Evolutionary conservation across 2,329 filamentous ascomycete genomes (phyloP).

Genomic region (Proliferodiscus dingleyae): DNA sequence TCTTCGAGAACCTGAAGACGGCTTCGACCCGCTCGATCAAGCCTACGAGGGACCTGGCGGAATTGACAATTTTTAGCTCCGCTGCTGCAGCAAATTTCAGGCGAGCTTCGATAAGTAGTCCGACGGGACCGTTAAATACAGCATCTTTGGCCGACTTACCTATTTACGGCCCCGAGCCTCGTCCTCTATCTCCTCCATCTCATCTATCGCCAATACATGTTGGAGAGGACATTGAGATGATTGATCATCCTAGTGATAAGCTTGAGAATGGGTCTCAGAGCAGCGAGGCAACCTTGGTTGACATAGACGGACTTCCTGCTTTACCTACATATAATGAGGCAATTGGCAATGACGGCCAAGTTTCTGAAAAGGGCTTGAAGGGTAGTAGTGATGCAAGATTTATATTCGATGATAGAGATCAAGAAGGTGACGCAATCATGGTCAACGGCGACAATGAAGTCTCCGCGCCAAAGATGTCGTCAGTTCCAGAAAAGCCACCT

Average conservation of each 20-base stretch:
- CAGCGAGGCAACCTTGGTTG: slow-evolving; percentile 38
- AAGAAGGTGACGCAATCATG: slow-evolving; percentile 26
- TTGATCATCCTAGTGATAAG: slow-evolving; percentile 23
- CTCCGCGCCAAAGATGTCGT: slow-evolving; percentile 3
- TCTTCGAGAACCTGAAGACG: slow-evolving; percentile 68
- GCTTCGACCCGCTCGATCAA: slow-evolving; percentile 58
- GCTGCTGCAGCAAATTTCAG: slow-evolving; percentile 49
- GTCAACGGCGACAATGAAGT: slow-evolving; percentile 32
- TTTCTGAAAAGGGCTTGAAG: slow-evolving; percentile 1
- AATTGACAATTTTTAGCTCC: slow-evolving; percentile 66
- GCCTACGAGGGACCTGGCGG: slow-evolving; percentile 72
- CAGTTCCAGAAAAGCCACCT: slow-evolving; percentile 29
- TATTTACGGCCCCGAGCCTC: slow-evolving; percentile 25
- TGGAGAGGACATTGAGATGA: slow-evolving; percentile 31
- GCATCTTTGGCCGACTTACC: slow-evolving; percentile 21
- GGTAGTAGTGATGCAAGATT: not conserved
- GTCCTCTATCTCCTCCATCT: slow-evolving; percentile 13
- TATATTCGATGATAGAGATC: not conserved
- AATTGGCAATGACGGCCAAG: slow-evolving; percentile 2
- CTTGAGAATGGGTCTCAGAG: slow-evolving; percentile 26
- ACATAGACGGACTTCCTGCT: slow-evolving; percentile 22
- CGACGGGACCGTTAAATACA: slow-evolving; percentile 25
- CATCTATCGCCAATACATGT: slow-evolving; percentile 10
- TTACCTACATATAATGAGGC: slow-evolving; percentile 15
- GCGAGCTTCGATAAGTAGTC: slow-evolving; percentile 40